Base-by-base conservation (phyloP, 2,329 filamentous ascomycete genomes). In the Phaeoacremonium minimum region DNA sequence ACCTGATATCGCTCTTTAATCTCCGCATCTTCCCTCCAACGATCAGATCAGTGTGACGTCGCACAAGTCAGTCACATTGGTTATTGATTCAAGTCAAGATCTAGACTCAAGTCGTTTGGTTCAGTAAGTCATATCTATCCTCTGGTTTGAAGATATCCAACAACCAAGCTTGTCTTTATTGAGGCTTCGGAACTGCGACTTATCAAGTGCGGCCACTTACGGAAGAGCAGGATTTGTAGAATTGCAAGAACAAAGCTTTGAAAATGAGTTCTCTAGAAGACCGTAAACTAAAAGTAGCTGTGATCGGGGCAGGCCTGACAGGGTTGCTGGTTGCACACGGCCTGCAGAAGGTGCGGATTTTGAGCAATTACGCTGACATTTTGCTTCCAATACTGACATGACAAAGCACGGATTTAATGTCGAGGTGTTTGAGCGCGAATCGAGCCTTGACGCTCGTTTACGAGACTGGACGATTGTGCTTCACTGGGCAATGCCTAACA, bases 401-500 rank as follows among this genome's bases (percentile, higher is more conserved):
- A 11, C 8, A 14, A 30, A 62, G 56, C 49, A 54, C 30, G 59
- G 58, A 17, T 57, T 63, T 40, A 33, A 48, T 5, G 57, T 56
- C 6, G 35, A 45, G 19, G 40, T 64, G 3, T 60, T 54, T 33
- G 61, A 64, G 15, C 32, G 38, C 13, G 60, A 63, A 20, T 33
- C 37, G 2, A 42, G 47, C 34, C 30, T 60, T 37, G 44, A 53
- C 7, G 47, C 48, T 15, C 53, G 58, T 7, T 32, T 39, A 4
- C 57, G 60, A 36, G 60, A 64, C 47, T 64, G 60, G 61, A 58
- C 56, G n/a, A 61, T 65, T 19, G 48, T 60, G 9, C 43, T 65
- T 15, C 61, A 63, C 42, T 67, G 63, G 63, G 61, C 55, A 11
- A 53, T 63, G 46, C 52, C 58, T 2, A 46, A 50, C 6, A 52